A percentile compares a stretch with the other conserved stretches of the same genome.
These are phyloP conservation scores for Ambrosia hybrid DNA, from an alignment of 140 eudicot genomes.

Conservation along the genomic window DNA sequence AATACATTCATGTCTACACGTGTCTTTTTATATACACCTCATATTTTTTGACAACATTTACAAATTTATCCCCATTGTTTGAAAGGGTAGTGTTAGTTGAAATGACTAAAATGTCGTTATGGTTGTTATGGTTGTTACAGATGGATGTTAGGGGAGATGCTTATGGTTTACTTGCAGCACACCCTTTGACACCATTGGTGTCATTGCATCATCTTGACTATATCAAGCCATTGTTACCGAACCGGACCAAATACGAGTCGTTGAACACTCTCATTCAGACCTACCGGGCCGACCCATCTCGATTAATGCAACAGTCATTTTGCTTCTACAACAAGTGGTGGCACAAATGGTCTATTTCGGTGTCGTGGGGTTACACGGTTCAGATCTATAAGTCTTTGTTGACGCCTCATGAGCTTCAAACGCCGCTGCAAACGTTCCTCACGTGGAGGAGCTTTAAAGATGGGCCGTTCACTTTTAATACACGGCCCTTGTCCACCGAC, in stretches of 20 bases:
- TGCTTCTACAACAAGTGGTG: slow-evolving; percentile 55
- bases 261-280: slow-evolving; percentile 52
- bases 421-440: slow-evolving; percentile 69
- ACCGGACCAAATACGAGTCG: slow-evolving; percentile 50
- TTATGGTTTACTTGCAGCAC: slow-evolving; percentile 85
- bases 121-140: slow-evolving; percentile 44
- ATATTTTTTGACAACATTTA: no score
- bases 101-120: background rate
- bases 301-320: slow-evolving; percentile 64
- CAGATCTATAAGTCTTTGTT: slow-evolving; percentile 64
- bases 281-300: slow-evolving; percentile 59
- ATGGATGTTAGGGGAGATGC: slow-evolving; percentile 75
- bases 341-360: slow-evolving; percentile 56
- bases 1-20: slow-evolving; percentile 10
- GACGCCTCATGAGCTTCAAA: slow-evolving; percentile 54
- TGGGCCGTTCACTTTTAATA: slow-evolving; percentile 86
- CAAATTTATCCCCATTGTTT: no score
- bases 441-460: slow-evolving; percentile 73
- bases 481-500: slow-evolving; percentile 55
- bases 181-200: slow-evolving; percentile 74
- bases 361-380: slow-evolving; percentile 90
- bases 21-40: background rate
- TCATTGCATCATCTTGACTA: slow-evolving; percentile 92
- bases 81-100: background rate
- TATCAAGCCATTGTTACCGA: slow-evolving; percentile 62